Evolutionary conservation across 176 grass and related monocot species (phyloP).

Genomic region (Calamus simplicifolius): DNA sequence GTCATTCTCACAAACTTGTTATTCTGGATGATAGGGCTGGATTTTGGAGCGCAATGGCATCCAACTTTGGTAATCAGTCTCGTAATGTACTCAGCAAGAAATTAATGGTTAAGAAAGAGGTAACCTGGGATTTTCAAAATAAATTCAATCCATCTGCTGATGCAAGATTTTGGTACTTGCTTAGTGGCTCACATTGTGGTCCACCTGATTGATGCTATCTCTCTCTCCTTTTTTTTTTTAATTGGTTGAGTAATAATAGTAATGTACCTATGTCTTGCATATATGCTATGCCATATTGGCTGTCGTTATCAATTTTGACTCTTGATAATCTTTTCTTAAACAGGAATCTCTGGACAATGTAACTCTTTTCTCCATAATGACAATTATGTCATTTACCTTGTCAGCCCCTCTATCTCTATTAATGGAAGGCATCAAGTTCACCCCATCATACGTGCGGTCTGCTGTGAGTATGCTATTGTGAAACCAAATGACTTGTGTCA

Average conservation of each 20-base stretch:
- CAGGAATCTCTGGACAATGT: slow-evolving; percentile 66
- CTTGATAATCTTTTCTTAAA: slow-evolving; percentile 3
- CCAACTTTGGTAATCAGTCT: slow-evolving; percentile 65
- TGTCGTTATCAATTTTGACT: neutral
- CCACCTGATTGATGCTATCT: neutral
- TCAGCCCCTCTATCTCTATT: slow-evolving; percentile 49
- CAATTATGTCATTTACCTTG: slow-evolving; percentile 52
- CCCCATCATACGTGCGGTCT: slow-evolving; percentile 45
- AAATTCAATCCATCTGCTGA: neutral
- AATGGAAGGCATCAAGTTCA: slow-evolving; percentile 62
- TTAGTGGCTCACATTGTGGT: neutral
- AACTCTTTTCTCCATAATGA: slow-evolving; percentile 74
- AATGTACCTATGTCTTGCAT: neutral
- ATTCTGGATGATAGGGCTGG: slow-evolving; percentile 37
- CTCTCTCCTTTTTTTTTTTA: neutral
- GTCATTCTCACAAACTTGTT: too few relatives aligned
- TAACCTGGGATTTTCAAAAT: slow-evolving; percentile 7
- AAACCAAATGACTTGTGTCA: too few relatives aligned
- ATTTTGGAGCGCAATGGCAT: slow-evolving; percentile 92
- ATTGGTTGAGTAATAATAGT: neutral
- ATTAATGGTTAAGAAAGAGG: slow-evolving; percentile 47
- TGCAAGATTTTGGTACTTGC: slow-evolving; percentile 3
- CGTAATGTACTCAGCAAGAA: slow-evolving; percentile 81
- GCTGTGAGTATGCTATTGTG: slow-evolving; percentile 23
- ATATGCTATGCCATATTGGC: neutral